phyloP scores from a whole-genome alignment of 129 eudicot species.

The Artemisia argyi region DNA sequence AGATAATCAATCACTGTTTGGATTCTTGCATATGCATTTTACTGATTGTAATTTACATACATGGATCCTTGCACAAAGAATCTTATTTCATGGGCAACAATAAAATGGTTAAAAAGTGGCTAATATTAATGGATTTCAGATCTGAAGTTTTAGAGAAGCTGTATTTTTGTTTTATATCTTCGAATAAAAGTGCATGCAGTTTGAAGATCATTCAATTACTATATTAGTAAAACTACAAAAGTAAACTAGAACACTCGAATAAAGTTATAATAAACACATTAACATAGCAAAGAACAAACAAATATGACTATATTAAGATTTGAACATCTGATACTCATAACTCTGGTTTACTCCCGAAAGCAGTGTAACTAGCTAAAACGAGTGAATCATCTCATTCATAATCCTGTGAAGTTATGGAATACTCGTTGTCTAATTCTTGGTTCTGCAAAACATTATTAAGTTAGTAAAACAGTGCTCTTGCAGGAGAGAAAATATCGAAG shows the following conservation, averaged over 20 bases:
- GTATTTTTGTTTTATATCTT: too few relatives aligned
- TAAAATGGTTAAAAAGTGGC: not conserved
- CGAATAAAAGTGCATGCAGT: too few relatives aligned
- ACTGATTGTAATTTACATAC: slow-evolving; percentile 24
- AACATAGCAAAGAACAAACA: slow-evolving; percentile 8
- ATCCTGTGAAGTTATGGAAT: slow-evolving; percentile 35
- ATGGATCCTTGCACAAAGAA: slow-evolving; percentile 28
- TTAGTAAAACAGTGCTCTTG: slow-evolving; percentile 7
- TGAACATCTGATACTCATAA: not conserved
- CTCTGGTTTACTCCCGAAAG: too few relatives aligned
- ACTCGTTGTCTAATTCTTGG: slow-evolving; percentile 38
- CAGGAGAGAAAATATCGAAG: not conserved
- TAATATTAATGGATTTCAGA: not conserved
- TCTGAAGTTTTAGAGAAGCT: not conserved
- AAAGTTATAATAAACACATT: too few relatives aligned
- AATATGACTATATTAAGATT: not conserved
- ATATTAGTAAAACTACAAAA: too few relatives aligned
- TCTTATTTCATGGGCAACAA: not conserved
- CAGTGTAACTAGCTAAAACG: not conserved
- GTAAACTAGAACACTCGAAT: too few relatives aligned
- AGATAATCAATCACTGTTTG: slow-evolving; percentile 28
- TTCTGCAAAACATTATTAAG: slow-evolving; percentile 39
- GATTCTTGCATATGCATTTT: slow-evolving; percentile 39
- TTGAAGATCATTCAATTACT: too few relatives aligned
- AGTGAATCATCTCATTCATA: slow-evolving; percentile 23